These are phyloP conservation scores for Trichoderma erinaceum DNA, from an alignment of 495 filamentous ascomycete genomes.

Conservation along the genomic window DNA sequence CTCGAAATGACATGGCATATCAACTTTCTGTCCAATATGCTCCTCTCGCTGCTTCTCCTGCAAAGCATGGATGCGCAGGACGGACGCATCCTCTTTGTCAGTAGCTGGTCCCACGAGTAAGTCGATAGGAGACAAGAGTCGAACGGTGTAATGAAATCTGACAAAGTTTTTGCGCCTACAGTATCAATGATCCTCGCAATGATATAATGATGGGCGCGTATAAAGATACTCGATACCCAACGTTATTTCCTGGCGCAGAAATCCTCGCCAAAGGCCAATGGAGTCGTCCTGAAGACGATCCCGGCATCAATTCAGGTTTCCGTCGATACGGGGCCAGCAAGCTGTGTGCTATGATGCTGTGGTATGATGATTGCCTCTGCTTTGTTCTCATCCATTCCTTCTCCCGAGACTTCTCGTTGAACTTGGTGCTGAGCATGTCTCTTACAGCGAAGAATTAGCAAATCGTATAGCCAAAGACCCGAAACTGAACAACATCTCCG, in stretches of 20 bases:
- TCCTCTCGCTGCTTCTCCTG: conserved; percentile 39
- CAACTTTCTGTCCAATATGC: conserved; percentile 42
- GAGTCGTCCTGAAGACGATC: conserved; percentile 25
- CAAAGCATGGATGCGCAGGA: conserved; percentile 37
- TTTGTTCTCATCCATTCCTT: background rate
- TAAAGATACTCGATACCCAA: conserved; percentile 23
- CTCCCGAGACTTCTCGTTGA: background rate
- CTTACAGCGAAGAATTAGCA: conserved; percentile 30
- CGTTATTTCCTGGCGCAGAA: conserved; percentile 23
- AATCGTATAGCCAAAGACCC: conserved; percentile 30
- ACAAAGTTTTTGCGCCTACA: background rate
- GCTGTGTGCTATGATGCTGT: conserved; percentile 35
- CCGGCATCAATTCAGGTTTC: conserved; percentile 22
- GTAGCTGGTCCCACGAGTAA: conserved; percentile 40
- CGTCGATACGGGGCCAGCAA: conserved; percentile 38
- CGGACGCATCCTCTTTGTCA: conserved; percentile 39
- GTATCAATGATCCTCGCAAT: background rate
- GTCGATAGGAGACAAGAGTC: background rate
- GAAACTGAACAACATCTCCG: conserved; percentile 26
- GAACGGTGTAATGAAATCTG: background rate
- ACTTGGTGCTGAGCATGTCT: conserved; percentile 9
- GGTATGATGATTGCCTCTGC: conserved; percentile 22
- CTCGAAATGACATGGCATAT: conserved; percentile 41
- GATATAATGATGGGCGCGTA: conserved; percentile 15
- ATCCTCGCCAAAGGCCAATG: conserved; percentile 32